Conservation (phyloP, 441 rosid species). For the Erodium trifolium region DNA sequence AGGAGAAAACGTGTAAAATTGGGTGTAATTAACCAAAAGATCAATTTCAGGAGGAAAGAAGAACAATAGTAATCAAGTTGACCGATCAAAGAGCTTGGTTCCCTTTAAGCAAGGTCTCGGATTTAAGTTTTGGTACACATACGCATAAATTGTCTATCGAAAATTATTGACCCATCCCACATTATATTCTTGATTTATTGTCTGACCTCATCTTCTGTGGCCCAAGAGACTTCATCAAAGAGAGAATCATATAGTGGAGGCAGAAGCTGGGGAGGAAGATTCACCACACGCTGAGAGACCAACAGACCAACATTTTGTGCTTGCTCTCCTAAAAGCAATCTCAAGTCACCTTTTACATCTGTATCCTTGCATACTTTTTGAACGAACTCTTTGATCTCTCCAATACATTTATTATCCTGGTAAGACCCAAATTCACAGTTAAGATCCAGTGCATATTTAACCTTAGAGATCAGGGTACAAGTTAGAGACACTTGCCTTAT, state of each 20-base stretch:
- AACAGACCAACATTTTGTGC: conserved; percentile 50
- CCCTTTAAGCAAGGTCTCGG: background rate
- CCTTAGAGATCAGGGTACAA: background rate
- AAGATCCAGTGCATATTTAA: background rate
- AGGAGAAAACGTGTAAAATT: too few species aligned
- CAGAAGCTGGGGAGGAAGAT: conserved; percentile 82
- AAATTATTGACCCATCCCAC: background rate
- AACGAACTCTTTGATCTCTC: conserved; percentile 53
- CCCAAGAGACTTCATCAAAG: conserved; percentile 79
- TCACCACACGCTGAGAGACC: conserved; percentile 76
- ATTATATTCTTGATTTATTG: conserved; percentile 11
- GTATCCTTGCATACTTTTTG: conserved; percentile 44
- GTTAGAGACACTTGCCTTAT: conserved; percentile 39
- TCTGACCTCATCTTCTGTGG: conserved; percentile 84
- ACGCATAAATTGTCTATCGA: too few species aligned
- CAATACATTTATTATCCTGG: conserved; percentile 52
- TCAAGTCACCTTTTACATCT: conserved; percentile 27
- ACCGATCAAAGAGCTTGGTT: conserved; percentile 4
- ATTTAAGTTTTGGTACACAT: too few species aligned
- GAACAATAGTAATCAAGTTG: conserved; percentile 15
- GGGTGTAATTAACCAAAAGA: too few species aligned
- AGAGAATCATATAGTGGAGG: conserved; percentile 72
- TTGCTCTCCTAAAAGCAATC: conserved; percentile 41
- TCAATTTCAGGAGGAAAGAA: too few species aligned
- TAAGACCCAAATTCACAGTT: conserved; percentile 11